Percentiles rank a stretch among this genome's conserved stretches.
Evolutionary conservation across 2,329 filamentous ascomycete genomes (phyloP).

Genomic region (Phialophora tarda): DNA sequence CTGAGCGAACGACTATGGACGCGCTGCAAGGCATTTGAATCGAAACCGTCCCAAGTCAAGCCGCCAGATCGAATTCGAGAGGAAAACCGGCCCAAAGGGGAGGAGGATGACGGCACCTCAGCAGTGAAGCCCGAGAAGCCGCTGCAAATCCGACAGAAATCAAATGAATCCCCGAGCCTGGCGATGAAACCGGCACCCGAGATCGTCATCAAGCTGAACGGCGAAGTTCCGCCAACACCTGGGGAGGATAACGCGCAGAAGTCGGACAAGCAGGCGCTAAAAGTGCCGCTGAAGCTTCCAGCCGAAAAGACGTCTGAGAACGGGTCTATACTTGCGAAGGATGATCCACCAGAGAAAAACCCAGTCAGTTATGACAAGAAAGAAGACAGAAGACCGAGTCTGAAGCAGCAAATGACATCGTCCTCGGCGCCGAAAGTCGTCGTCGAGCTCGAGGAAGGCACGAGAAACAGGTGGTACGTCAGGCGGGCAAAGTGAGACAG

Average conservation of each 20-base stretch:
- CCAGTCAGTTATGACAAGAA: background rate
- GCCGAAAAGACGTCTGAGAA: background rate
- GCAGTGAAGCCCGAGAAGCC: constrained; percentile 16
- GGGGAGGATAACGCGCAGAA: background rate
- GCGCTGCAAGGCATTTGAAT: constrained; percentile 3
- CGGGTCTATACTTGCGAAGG: background rate
- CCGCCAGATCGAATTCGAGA: background rate
- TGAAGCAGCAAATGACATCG: background rate
- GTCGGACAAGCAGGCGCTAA: background rate
- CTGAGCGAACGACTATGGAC: constrained; percentile 31
- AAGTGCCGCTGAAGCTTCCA: background rate
- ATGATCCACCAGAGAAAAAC: background rate
- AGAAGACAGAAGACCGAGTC: background rate
- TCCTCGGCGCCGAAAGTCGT: constrained; percentile 22
- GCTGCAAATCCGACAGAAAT: constrained; percentile 22
- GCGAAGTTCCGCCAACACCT: constrained; percentile 1
- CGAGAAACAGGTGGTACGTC: constrained; percentile 31
- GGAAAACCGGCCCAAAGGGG: background rate
- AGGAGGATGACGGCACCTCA: background rate
- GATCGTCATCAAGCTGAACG: constrained; percentile 20
- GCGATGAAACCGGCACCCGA: background rate
- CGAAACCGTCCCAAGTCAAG: constrained; percentile 3
- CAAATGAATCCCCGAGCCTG: constrained; percentile 1
- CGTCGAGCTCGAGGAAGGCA: constrained; percentile 35
- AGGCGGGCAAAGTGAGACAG: constrained; percentile 27